Conservation (phyloP, 306 rosid genomes). For the Casuarina equisetifolia region DNA sequence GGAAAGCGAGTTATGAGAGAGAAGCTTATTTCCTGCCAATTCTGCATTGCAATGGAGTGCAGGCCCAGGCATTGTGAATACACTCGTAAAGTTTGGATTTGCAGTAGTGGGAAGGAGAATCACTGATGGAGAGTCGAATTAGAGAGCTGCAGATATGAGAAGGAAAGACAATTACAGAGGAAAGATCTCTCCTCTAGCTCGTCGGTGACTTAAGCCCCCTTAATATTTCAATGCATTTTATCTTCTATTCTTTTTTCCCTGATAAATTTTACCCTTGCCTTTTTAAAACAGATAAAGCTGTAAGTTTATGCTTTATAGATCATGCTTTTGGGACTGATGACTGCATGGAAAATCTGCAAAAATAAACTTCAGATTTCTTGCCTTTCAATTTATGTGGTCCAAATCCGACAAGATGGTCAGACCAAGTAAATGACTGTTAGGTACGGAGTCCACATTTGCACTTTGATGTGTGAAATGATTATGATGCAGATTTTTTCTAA, state of each 20-base stretch:
- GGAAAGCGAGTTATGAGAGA: constrained; percentile 12
- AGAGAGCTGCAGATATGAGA: constrained; percentile 31
- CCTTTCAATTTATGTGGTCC: background rate
- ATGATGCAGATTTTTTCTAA: no score
- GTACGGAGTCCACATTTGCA: no score
- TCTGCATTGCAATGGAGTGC: constrained; percentile 27
- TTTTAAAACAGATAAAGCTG: constrained; percentile 13
- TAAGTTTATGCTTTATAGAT: constrained; percentile 32
- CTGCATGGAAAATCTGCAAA: constrained; percentile 25
- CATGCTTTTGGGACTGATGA: constrained; percentile 30
- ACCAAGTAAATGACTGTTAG: no score
- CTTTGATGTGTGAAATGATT: no score
- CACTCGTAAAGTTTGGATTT: constrained; percentile 28
- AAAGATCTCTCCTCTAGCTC: constrained; percentile 37
- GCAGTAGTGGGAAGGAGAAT: constrained; percentile 17
- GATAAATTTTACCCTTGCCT: constrained; percentile 29
- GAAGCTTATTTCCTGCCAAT: constrained; percentile 21
- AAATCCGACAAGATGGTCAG: background rate
- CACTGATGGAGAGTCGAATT: constrained; percentile 19
- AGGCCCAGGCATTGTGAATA: constrained; percentile 39
- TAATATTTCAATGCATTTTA: background rate
- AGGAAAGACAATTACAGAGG: constrained; percentile 35
- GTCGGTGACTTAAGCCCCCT: constrained; percentile 20
- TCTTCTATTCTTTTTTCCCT: constrained; percentile 29
- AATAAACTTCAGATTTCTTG: constrained; percentile 39